Conservation (phyloP, 1,139 yeast genomes). For the Pichia sp. region DNA sequence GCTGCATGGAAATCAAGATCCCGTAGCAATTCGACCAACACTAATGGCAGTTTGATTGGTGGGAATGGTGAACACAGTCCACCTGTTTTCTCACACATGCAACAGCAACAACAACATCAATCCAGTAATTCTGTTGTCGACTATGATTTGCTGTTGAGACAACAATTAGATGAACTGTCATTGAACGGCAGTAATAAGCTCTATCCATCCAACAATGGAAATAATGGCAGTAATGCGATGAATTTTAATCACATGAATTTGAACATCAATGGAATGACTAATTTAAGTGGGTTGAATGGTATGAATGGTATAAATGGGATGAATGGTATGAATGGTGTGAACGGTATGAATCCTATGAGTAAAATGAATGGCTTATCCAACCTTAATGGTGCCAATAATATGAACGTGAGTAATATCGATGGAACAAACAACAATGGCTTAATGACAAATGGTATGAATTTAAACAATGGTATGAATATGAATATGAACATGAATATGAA, state of each 20-base stretch:
- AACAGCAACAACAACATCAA: conserved; percentile 7
- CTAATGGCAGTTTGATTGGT: conserved; percentile 1
- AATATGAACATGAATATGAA: conserved; percentile 2
- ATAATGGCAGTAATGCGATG: not conserved
- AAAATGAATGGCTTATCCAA: not conserved
- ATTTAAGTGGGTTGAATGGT: conserved; percentile 1
- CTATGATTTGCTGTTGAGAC: conserved; percentile 25
- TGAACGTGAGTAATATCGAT: not conserved
- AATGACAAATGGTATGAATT: not conserved
- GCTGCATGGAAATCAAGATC: conserved; percentile 12
- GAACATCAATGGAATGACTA: not conserved
- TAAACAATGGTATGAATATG: not conserved
- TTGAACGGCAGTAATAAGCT: conserved; percentile 11
- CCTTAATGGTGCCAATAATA: not conserved
- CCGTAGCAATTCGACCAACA: conserved; percentile 13
- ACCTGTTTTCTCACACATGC: conserved; percentile 4
- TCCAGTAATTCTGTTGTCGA: conserved; percentile 15
- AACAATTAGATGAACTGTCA: conserved; percentile 27
- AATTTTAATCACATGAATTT: conserved; percentile 1
- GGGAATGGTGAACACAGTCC: conserved; percentile 11
- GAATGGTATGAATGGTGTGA: conserved; percentile 1
- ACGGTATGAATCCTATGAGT: conserved; percentile 2
- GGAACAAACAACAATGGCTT: conserved; percentile 1
- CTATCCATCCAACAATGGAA: not conserved
- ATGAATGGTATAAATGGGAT: not conserved